Percentiles rank a stretch among this genome's conserved stretches.
Conservation (phyloP, 768 basidiomycete species). For the Boletales sp. region DNA sequence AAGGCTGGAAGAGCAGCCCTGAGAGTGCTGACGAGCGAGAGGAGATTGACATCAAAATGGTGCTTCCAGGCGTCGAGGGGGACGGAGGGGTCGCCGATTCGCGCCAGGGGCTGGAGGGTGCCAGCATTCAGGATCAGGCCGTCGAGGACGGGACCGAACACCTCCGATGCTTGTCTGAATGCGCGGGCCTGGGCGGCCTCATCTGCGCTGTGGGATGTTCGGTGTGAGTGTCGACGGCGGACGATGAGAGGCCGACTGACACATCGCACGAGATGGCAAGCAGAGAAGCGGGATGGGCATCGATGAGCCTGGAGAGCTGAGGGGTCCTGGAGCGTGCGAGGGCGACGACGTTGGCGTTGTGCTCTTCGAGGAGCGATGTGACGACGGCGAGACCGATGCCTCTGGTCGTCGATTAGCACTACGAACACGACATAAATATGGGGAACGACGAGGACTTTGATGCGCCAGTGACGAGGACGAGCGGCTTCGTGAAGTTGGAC, state of each 20-base stretch:
- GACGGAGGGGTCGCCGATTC: slow-evolving; percentile 47
- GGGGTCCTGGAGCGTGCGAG: slow-evolving; percentile 67
- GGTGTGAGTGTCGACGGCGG: not conserved
- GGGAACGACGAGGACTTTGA: slow-evolving; percentile 51
- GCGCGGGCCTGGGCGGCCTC: slow-evolving; percentile 52
- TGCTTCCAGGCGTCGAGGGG: slow-evolving; percentile 59
- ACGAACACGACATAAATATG: not conserved
- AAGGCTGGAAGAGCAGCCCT: slow-evolving; percentile 67
- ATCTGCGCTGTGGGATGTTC: slow-evolving; percentile 47
- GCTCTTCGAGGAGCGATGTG: slow-evolving; percentile 56
- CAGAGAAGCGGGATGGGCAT: slow-evolving; percentile 38
- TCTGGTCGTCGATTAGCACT: slow-evolving; percentile 29
- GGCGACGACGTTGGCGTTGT: slow-evolving; percentile 68
- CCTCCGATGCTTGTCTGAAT: slow-evolving; percentile 48
- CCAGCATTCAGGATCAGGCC: slow-evolving; percentile 86
- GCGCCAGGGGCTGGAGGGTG: slow-evolving; percentile 64
- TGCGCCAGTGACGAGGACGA: slow-evolving; percentile 81
- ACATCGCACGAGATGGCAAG: slow-evolving; percentile 69
- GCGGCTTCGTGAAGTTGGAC: slow-evolving; percentile 38
- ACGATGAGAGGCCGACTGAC: slow-evolving; percentile 41
- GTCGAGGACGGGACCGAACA: slow-evolving; percentile 60
- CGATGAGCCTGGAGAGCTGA: slow-evolving; percentile 55
- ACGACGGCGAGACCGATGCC: slow-evolving; percentile 82
- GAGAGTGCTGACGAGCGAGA: slow-evolving; percentile 72
- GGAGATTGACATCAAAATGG: slow-evolving; percentile 85